Evolutionary conservation across 163 green algal genomes (phyloP).

Genomic region (Scenedesmus sp.): DNA sequence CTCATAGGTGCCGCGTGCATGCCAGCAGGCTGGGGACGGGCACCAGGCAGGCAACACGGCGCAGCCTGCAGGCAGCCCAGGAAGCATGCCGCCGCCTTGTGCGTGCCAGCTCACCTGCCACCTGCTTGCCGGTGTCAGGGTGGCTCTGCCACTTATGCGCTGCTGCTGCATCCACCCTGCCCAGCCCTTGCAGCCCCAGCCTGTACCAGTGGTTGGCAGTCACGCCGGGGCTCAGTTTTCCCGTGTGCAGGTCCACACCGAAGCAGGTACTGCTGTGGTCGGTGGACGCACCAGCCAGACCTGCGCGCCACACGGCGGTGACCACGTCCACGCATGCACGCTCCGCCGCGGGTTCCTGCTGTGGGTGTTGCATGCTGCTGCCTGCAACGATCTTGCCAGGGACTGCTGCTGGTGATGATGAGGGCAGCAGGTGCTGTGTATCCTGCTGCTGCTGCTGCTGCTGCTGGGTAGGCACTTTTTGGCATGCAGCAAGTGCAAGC

Average conservation of each 20-base stretch:
- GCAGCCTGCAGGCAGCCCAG: background rate
- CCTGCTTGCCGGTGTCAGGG: slow-evolving; percentile 35
- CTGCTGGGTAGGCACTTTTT: background rate
- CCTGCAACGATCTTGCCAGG: background rate
- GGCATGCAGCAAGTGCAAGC: background rate
- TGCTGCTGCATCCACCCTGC: background rate
- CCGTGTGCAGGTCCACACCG: slow-evolving; percentile 24
- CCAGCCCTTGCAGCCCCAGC: slow-evolving; percentile 3
- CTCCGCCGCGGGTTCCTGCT: background rate
- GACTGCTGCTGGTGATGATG: slow-evolving; percentile 3
- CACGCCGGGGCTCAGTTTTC: slow-evolving; percentile 35
- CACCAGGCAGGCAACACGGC: background rate
- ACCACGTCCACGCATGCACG: slow-evolving; percentile 21
- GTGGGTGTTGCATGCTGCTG: background rate
- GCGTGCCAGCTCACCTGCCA: slow-evolving; percentile 35
- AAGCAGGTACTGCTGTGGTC: slow-evolving; percentile 61
- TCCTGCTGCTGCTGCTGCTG: background rate
- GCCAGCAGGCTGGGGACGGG: background rate
- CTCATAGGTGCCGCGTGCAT: too few species aligned
- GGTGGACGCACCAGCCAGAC: slow-evolving; percentile 46
- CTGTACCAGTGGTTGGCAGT: slow-evolving; percentile 61
- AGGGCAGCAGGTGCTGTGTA: background rate
- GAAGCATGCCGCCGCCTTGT: too few species aligned
- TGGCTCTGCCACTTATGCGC: background rate
- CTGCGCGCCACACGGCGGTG: slow-evolving; percentile 45